phyloP scores from a whole-genome alignment of 2,329 filamentous ascomycete genomes.

The Emergomyces orientalis region DNA sequence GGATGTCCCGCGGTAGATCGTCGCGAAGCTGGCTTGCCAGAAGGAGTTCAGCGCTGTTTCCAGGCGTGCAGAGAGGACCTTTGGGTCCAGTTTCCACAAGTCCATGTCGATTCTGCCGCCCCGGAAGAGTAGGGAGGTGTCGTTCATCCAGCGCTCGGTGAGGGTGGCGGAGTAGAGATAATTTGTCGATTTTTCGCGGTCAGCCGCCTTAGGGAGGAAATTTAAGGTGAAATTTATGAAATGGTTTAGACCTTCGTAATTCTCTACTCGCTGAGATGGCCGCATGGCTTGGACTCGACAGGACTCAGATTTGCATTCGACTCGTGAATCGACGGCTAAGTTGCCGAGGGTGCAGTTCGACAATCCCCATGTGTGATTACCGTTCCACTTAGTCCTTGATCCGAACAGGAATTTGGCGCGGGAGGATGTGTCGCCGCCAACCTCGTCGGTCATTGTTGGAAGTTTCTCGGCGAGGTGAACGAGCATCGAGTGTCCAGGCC shows the following conservation, averaged over 20 bases:
- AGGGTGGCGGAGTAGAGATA: slow-evolving; percentile 2
- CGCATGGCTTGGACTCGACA: not conserved
- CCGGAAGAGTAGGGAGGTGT: slow-evolving; percentile 1
- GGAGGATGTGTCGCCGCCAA: slow-evolving; percentile 1
- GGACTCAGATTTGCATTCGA: not conserved
- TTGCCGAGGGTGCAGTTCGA: slow-evolving; percentile 4
- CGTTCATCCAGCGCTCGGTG: slow-evolving; percentile 6
- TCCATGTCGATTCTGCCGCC: slow-evolving; percentile 4
- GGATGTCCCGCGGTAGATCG: not conserved
- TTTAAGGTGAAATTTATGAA: not conserved
- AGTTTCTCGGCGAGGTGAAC: not conserved
- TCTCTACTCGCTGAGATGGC: not conserved
- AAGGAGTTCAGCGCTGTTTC: not conserved
- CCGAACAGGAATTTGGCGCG: slow-evolving; percentile 5
- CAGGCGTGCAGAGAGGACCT: not conserved
- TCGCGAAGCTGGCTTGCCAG: slow-evolving; percentile 3
- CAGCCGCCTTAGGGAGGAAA: not conserved
- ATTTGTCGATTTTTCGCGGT: not conserved
- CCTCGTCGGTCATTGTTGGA: not conserved
- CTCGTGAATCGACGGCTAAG: slow-evolving; percentile 1
- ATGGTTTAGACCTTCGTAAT: not conserved
- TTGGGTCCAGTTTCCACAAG: slow-evolving; percentile 2
- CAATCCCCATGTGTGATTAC: not conserved
- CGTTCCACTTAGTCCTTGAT: not conserved
- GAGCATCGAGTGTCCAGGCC: slow-evolving; percentile 2